These are phyloP conservation scores for Lasiosphaeriaceae sp. DNA, from an alignment of 495 filamentous ascomycete species.

Conservation along the genomic window DNA sequence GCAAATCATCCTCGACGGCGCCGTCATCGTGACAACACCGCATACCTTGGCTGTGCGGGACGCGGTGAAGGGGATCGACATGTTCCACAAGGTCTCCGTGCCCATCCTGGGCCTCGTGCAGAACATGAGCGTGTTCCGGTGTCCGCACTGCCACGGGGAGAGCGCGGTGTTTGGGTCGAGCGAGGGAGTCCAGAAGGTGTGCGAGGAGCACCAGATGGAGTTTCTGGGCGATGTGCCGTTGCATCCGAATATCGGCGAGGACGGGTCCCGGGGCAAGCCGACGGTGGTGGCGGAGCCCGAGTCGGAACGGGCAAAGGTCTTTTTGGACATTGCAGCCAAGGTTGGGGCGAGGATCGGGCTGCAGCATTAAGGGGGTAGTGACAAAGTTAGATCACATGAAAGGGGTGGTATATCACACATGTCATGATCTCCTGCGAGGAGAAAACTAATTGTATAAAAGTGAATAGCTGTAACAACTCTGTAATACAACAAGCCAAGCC, in stretches of 20 bases:
- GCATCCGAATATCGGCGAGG: slow-evolving; percentile 78
- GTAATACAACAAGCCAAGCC: too few relatives aligned
- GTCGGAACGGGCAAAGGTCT: slow-evolving; percentile 65
- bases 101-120: slow-evolving; percentile 82
- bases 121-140: slow-evolving; percentile 89
- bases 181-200: slow-evolving; percentile 43
- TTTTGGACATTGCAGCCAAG: slow-evolving; percentile 62
- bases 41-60: slow-evolving; percentile 88
- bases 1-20: slow-evolving; percentile 78
- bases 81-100: slow-evolving; percentile 84
- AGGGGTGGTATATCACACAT: too few relatives aligned
- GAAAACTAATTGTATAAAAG: too few relatives aligned
- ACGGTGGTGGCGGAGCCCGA: slow-evolving; percentile 84
- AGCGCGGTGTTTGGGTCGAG: slow-evolving; percentile 74
- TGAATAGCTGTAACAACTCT: too few relatives aligned
- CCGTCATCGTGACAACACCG: slow-evolving; percentile 85
- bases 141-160: slow-evolving; percentile 67
- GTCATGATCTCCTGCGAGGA: too few relatives aligned
- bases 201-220: slow-evolving; percentile 59
- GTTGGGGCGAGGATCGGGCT: slow-evolving; percentile 52
- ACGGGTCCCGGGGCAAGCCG: slow-evolving; percentile 84
- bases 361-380: not conserved
- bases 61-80: slow-evolving; percentile 81
- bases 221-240: slow-evolving; percentile 88
- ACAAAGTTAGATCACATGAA: too few relatives aligned